Evolutionary conservation across 345 rosid genomes (phyloP).

Genomic region (Salix exigua): DNA sequence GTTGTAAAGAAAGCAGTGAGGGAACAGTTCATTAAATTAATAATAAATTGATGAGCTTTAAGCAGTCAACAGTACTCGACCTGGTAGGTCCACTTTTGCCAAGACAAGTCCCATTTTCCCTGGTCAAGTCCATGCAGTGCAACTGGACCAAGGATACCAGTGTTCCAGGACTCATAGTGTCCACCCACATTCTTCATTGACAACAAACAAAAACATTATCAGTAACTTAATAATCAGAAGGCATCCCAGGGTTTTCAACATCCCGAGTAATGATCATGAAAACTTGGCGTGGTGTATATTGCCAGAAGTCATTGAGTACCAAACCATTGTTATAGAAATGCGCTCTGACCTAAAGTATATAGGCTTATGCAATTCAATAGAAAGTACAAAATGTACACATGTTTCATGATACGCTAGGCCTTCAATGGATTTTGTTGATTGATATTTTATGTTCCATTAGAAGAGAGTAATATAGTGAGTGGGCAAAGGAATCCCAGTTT

Average conservation of each 20-base stretch:
- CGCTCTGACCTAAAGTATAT: not conserved
- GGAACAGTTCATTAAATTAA: not conserved
- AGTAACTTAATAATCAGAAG: not conserved
- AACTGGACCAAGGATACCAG: slow-evolving; percentile 94
- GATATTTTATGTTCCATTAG: not conserved
- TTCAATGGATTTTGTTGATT: not conserved
- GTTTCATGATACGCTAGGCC: not conserved
- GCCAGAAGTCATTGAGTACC: not conserved
- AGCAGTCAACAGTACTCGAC: slow-evolving; percentile 29
- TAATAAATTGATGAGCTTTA: not conserved
- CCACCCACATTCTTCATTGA: slow-evolving; percentile 80
- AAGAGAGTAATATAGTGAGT: not conserved
- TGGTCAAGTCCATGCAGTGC: slow-evolving; percentile 84
- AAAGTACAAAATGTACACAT: not conserved
- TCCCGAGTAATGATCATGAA: not conserved
- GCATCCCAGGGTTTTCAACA: not conserved
- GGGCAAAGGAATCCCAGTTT: not conserved
- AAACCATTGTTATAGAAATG: not conserved
- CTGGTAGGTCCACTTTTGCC: slow-evolving; percentile 99
- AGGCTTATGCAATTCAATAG: not conserved
- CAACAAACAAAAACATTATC: slow-evolving; percentile 3
- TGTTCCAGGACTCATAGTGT: slow-evolving; percentile 90
- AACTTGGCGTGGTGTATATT: not conserved
- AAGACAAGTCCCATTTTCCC: slow-evolving; percentile 85
- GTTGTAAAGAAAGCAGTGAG: slow-evolving; percentile 19